Conservation (phyloP, 805 yeast genomes). For the Wilhelminamyces savonicus region DNA sequence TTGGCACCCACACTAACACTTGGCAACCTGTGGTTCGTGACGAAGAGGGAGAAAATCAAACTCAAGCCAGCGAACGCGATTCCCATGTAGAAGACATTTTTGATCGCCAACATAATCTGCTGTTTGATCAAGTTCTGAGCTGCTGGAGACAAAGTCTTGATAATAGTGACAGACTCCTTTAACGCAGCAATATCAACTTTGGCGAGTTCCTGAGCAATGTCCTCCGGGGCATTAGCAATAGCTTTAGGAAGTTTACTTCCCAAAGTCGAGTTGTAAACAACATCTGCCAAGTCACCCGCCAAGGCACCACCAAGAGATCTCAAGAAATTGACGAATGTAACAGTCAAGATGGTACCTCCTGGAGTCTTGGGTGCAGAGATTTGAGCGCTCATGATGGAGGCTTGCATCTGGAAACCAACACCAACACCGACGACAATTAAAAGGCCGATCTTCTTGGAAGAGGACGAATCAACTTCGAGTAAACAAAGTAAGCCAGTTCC, state of each 20-base stretch:
- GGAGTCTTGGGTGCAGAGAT: constrained; percentile 45
- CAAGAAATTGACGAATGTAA: constrained; percentile 37
- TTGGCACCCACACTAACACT: constrained; percentile 2
- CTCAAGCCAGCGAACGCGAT: constrained; percentile 29
- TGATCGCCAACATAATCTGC: constrained; percentile 31
- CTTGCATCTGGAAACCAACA: constrained; percentile 43
- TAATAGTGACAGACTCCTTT: constrained; percentile 7
- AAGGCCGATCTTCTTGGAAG: constrained; percentile 35
- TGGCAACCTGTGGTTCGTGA: constrained; percentile 40
- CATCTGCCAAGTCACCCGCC: constrained; percentile 36
- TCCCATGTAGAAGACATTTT: constrained; percentile 34
- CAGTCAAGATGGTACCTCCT: constrained; percentile 44
- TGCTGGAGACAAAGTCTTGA: constrained; percentile 10
- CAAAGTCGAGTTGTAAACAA: constrained; percentile 27
- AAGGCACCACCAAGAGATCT: constrained; percentile 44
- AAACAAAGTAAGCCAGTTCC: constrained; percentile 41
- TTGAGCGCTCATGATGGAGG: constrained; percentile 39
- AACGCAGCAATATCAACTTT: constrained; percentile 7
- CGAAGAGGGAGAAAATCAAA: constrained; percentile 26
- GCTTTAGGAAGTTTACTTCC: constrained; percentile 6
- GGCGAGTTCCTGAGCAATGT: constrained; percentile 7
- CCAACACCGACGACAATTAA: constrained; percentile 43
- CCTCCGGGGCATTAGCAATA: constrained; percentile 2
- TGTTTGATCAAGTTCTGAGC: constrained; percentile 17
- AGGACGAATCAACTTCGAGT: constrained; percentile 31